These are phyloP conservation scores for Acacia melanoxylon DNA, from an alignment of 306 rosid genomes.

Conservation along the genomic window DNA sequence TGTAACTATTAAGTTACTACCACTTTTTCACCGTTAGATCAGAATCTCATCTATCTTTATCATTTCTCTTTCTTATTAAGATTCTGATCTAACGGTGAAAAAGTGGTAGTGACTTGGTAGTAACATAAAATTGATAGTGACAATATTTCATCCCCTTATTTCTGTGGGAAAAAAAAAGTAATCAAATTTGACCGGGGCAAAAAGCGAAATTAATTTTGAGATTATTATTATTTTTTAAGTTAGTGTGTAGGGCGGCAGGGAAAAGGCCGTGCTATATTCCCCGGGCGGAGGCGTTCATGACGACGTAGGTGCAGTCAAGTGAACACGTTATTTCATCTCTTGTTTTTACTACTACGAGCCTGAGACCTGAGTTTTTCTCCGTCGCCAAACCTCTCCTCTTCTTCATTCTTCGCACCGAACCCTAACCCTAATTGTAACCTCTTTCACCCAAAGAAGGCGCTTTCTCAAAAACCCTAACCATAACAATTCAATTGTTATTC, in stretches of 20 bases:
- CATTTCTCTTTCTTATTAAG: too few species aligned
- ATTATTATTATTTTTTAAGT: too few species aligned
- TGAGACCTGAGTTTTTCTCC: slow-evolving; percentile 5
- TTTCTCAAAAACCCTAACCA: slow-evolving; percentile 47
- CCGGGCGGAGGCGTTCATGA: not conserved
- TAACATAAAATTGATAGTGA: too few species aligned
- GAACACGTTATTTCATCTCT: not conserved
- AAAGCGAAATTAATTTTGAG: too few species aligned
- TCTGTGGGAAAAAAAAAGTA: too few species aligned
- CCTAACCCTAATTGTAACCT: slow-evolving; percentile 59
- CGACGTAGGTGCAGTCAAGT: slow-evolving; percentile 33
- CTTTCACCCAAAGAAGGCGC: not conserved
- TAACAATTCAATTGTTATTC: not conserved
- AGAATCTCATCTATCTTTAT: too few species aligned
- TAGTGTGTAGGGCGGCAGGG: not conserved
- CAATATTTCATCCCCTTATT: too few species aligned
- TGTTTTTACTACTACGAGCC: not conserved
- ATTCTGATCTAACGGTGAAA: too few species aligned
- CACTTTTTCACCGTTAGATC: too few species aligned
- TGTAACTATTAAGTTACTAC: too few species aligned
- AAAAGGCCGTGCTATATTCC: not conserved
- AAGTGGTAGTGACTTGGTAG: too few species aligned
- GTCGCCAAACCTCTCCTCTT: slow-evolving; percentile 5
- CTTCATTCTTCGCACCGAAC: slow-evolving; percentile 47
- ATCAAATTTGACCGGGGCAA: too few species aligned